These are phyloP conservation scores for Amorphotheca resinae DNA, from an alignment of 495 filamentous ascomycete species.

Conservation along the genomic window DNA sequence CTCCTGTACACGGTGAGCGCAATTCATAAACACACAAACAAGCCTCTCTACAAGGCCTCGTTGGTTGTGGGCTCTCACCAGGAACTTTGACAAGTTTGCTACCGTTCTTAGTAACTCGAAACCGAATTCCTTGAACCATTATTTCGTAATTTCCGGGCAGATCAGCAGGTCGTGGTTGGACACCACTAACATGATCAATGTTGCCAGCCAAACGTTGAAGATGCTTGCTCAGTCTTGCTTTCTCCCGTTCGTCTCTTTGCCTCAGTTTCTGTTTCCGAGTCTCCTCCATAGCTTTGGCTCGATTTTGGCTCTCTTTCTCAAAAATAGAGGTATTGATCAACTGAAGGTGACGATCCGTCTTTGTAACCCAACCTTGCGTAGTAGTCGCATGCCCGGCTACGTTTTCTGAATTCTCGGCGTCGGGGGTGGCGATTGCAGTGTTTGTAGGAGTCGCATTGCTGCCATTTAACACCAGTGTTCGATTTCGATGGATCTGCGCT, in stretches of 20 bases:
- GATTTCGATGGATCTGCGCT: constrained; percentile 48
- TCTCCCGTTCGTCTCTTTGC: constrained; percentile 52
- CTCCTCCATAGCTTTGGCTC: constrained; percentile 62
- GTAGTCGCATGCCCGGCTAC: constrained; percentile 4
- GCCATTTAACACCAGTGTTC: constrained; percentile 60
- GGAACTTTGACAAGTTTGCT: constrained; percentile 71
- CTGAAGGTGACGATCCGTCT: constrained; percentile 74
- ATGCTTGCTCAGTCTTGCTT: constrained; percentile 38
- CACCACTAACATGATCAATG: not conserved
- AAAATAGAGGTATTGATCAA: constrained; percentile 77
- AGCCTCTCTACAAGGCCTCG: constrained; percentile 10
- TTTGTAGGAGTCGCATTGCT: constrained; percentile 19
- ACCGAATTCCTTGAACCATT: constrained; percentile 61
- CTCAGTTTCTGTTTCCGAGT: constrained; percentile 48
- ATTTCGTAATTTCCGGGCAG: constrained; percentile 46
- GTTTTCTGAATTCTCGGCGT: constrained; percentile 2
- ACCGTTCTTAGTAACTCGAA: constrained; percentile 62
- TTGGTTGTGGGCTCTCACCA: constrained; percentile 39
- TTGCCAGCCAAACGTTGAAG: constrained; percentile 28
- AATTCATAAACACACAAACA: constrained; percentile 8
- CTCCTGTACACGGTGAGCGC: constrained; percentile 44
- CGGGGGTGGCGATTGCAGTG: constrained; percentile 23
- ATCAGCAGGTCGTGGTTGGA: constrained; percentile 21
- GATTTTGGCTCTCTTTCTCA: constrained; percentile 59
- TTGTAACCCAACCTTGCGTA: constrained; percentile 52